phyloP scores from a whole-genome alignment of 2,329 filamentous ascomycete species.

The Akanthomyces lecanii region DNA sequence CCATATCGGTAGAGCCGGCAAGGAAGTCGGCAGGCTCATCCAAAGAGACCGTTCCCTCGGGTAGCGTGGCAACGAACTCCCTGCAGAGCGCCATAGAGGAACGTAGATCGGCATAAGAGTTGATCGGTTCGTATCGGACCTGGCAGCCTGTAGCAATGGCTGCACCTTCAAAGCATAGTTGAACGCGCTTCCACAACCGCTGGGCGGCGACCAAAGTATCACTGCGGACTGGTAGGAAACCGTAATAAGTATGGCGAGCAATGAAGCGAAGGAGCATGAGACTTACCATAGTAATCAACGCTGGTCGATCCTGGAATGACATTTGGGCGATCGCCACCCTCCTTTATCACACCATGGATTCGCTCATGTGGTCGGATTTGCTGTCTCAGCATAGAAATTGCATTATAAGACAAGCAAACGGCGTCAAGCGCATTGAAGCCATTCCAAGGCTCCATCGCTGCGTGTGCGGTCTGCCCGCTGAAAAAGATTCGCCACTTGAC shows the following conservation, averaged over 20 bases:
- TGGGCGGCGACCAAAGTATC: conserved; percentile 28
- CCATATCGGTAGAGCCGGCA: conserved; percentile 42
- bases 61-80: conserved; percentile 38
- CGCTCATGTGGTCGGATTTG: conserved; percentile 45
- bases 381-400: conserved; percentile 44
- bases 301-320: conserved; percentile 39
- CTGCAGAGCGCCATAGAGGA: conserved; percentile 39
- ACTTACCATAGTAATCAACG: conserved; percentile 35
- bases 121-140: conserved; percentile 19
- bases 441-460: conserved; percentile 45
- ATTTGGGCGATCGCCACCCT: conserved; percentile 38
- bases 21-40: conserved; percentile 30
- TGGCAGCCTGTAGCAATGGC: conserved; percentile 27
- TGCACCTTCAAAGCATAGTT: conserved; percentile 29
- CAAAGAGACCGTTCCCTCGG: conserved; percentile 31
- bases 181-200: conserved; percentile 25
- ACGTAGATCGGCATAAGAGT: conserved; percentile 40
- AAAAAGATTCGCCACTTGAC: conserved; percentile 33
- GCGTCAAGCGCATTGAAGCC: conserved; percentile 49
- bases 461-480: conserved; percentile 42
- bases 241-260: background rate
- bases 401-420: conserved; percentile 37
- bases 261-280: conserved; percentile 15
- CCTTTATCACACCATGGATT: conserved; percentile 45
- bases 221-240: conserved; percentile 24